Evolutionary conservation across 2,329 filamentous ascomycete species (phyloP).

Genomic region (Colletotrichum eleusines): DNA sequence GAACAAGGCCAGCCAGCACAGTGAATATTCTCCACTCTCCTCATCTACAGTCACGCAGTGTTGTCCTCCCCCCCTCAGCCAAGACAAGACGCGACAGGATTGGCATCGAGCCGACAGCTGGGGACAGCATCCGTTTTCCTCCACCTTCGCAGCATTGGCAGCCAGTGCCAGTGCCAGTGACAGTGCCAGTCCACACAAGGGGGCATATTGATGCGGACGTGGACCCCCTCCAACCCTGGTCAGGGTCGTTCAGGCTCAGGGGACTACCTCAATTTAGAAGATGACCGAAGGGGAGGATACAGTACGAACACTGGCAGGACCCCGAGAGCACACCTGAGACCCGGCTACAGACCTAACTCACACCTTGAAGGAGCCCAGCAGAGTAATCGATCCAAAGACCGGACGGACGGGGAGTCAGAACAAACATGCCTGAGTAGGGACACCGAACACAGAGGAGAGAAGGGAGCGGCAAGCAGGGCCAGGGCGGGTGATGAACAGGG

Average conservation of each 20-base stretch:
- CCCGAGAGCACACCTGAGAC: conserved; percentile 21
- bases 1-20: conserved; percentile 24
- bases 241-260: conserved; percentile 33
- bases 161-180: conserved; percentile 9
- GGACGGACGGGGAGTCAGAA: background rate
- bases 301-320: conserved; percentile 29
- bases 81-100: conserved; percentile 30
- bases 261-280: conserved; percentile 33
- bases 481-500: conserved; percentile 9
- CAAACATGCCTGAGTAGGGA: background rate
- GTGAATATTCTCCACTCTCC: conserved; percentile 25
- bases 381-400: conserved; percentile 1
- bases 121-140: background rate
- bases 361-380: background rate
- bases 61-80: conserved; percentile 4
- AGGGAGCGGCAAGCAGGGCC: conserved; percentile 13
- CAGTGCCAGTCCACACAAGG: conserved; percentile 18
- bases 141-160: conserved; percentile 3
- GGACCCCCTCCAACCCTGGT: conserved; percentile 18
- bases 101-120: conserved; percentile 27
- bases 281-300: conserved; percentile 3
- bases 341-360: background rate
- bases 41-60: conserved; percentile 2
- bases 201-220: conserved; percentile 20
- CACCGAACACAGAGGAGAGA: background rate